Evolutionary conservation across 768 basidiomycete genomes (phyloP), one percentile per base, ranked within the genome.

Genomic region (Dentipellis fragilis): DNA sequence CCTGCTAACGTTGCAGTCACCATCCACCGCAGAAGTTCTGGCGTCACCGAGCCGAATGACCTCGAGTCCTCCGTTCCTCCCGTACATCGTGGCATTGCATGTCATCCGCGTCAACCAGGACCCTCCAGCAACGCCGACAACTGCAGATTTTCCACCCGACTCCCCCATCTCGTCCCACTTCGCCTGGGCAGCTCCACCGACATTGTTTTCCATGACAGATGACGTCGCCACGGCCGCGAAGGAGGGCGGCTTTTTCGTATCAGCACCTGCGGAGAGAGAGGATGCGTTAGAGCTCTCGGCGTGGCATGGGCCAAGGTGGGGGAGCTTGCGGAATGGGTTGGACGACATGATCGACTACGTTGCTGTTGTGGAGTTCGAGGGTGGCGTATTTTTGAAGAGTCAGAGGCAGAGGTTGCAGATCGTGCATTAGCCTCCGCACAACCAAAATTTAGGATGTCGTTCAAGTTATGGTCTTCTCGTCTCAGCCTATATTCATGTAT

Each of bases 321-420:
- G 51, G 19, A 37, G 19, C 8, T 14, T 54, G 54, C 42, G 55
- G 36, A 56, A 52, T 6, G 51, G 57, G 49, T 35, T 36, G 19
- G 51, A 55, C 54, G 52, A 58, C 57, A 58, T 51, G 55, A 46
- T 58, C 14, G 51, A 40, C 2, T 39, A 49, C 14, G 42, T 23
- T 21, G 46, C 54, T 7, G 45, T 54, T 3, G 54, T 54, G 19
- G 54, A 54, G 46, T 54, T 54, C 23, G 45, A 54, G 46, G 46
- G 42, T 1, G 54, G 54, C 4, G 36, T 54, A 16, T 54, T 54
- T 34, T 29, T 54, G 45, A n/a, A 19, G 54, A 48, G 54, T 2
- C 10, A 22, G 17, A 39, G 16, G 16, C 45, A 48, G 40, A n/a
- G 52, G 40, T 42, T 53, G 39, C 38, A 42, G 40, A 37, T 53